Base-by-base conservation (phyloP, 768 basidiomycete species). In the Podaxis sp. region DNA sequence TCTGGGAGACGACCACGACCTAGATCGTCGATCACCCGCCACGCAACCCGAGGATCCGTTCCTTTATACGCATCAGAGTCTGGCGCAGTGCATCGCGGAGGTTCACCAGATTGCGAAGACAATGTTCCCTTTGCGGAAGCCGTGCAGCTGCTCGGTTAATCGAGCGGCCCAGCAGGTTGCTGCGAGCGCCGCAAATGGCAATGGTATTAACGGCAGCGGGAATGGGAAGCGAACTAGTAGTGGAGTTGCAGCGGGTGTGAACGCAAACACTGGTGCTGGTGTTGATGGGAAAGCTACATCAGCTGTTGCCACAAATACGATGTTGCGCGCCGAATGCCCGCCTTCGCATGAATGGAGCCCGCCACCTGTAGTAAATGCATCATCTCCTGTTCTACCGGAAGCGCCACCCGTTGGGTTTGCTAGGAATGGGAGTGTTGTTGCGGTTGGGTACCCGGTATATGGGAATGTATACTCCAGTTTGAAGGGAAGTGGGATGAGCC, bases 281-380 rank as follows among this genome's bases (percentile, higher is more conserved):
- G 15, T 28, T 17, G 52, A 17, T 4, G 52, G 52, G 17, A 28
- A 53, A 5, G 4, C 24, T 33, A 8, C 15, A 5, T 13, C 42
- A 44, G 42, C 15, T 3, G 42, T 5, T 44, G 42, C 42, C 15
- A 44, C 33, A 2, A 33, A 33, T 33, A 9, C 8, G 9, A 33
- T 33, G 33, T 33, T 33, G 33, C 33, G 1, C 8, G 33, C 33
- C 6, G 44, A 54, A 2, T 62, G 61, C 22, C 79, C 80, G 4
- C 79, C 79, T 11, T 79, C 77, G 4, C 79, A 81, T 70, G 77
- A 78, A 2, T 81, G 81, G 80, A 74, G 73, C 51, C 80, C 80
- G 0, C 79, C 76, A 2, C 79, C 80, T 3, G 19, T 62, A n/a
- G 30, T 62, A 7, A 69, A 66, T 28, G 68, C 75, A 28, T 64